These are phyloP conservation scores for Didymella lethalis DNA, from an alignment of 2,329 filamentous ascomycete species.

Conservation along the genomic window DNA sequence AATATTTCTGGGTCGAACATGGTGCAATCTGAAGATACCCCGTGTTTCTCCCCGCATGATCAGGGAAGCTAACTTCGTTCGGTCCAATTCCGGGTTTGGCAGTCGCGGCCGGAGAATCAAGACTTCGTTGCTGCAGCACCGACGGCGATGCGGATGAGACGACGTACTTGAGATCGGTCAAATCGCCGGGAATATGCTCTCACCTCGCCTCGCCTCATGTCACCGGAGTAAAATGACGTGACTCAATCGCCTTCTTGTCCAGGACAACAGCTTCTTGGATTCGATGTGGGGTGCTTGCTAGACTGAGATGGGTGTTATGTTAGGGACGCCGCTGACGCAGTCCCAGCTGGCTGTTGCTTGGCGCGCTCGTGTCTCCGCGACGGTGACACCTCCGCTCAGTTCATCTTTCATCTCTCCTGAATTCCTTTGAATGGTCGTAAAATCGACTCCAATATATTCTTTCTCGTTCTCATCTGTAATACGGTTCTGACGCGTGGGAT, in stretches of 20 bases:
- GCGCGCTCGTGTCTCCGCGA: background rate
- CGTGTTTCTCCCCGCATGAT: background rate
- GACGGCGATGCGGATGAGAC: background rate
- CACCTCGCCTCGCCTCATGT: no score
- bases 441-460: no score
- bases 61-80: background rate
- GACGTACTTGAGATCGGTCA: constrained; percentile 2
- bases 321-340: background rate
- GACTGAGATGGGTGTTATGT: background rate
- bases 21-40: constrained; percentile 5
- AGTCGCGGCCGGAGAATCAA: background rate
- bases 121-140: constrained; percentile 1
- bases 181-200: constrained; percentile 2
- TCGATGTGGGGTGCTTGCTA: background rate
- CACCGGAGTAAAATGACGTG: background rate
- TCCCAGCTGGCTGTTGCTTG: background rate
- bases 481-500: background rate
- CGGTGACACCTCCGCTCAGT: background rate
- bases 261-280: background rate
- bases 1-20: background rate
- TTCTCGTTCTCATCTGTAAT: no score
- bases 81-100: background rate
- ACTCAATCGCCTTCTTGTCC: background rate
- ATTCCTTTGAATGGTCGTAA: background rate
- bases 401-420: background rate